A percentile compares a stretch with the other conserved stretches of the same genome.
Conservation (phyloP, 2,329 filamentous ascomycete species). For the Fusarium sp. region DNA sequence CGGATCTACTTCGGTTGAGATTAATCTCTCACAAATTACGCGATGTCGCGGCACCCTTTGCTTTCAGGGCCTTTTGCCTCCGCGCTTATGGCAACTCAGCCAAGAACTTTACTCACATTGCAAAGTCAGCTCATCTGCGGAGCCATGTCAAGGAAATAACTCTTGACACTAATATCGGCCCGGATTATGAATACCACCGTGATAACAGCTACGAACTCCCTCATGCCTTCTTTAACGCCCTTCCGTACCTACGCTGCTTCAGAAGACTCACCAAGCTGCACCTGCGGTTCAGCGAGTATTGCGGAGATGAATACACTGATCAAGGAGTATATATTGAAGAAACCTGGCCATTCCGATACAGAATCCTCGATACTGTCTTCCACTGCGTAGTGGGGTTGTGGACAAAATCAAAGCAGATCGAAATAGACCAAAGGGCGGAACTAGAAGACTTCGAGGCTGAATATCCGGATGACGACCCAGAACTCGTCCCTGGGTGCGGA, state of each 20-base stretch:
- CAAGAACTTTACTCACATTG: not conserved
- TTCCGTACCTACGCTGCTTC: not conserved
- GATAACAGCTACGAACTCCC: not conserved
- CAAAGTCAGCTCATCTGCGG: not conserved
- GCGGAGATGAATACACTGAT: not conserved
- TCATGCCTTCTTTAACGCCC: not conserved
- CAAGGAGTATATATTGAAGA: not conserved
- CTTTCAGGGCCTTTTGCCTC: not conserved
- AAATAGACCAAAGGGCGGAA: not conserved
- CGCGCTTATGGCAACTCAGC: not conserved
- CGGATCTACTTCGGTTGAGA: slow-evolving; percentile 33
- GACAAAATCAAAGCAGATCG: not conserved
- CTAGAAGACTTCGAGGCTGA: not conserved
- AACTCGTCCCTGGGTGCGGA: not conserved
- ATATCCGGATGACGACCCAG: accelerated
- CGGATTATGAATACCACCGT: not conserved
- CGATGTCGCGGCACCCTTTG: slow-evolving; percentile 33
- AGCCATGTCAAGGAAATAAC: not conserved
- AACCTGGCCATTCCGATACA: not conserved
- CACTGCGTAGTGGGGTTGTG: slow-evolving; percentile 4
- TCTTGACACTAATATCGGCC: slow-evolving; percentile 7
- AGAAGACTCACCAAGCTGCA: not conserved
- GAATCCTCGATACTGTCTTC: slow-evolving; percentile 1
- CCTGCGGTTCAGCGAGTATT: not conserved
- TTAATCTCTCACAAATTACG: slow-evolving; percentile 50